phyloP scores from a whole-genome alignment of 306 rosid genomes.

The Vigna reflexopilosa region DNA sequence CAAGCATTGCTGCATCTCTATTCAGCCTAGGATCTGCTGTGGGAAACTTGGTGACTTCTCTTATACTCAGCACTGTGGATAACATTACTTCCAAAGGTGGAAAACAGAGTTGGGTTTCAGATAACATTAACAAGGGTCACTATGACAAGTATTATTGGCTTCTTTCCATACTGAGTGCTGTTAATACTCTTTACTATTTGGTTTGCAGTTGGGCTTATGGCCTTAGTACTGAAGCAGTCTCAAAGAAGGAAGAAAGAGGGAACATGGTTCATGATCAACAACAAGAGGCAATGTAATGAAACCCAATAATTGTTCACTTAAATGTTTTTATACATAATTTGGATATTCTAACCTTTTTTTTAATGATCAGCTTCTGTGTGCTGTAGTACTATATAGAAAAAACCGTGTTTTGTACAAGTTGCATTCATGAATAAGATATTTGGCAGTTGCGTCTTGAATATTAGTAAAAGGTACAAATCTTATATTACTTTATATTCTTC shows the following conservation, averaged over 20 bases:
- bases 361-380: not conserved
- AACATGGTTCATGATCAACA: conserved; percentile 38
- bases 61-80: conserved; percentile 55
- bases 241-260: conserved; percentile 40
- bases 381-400: not conserved
- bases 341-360: not conserved
- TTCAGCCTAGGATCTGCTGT: conserved; percentile 58
- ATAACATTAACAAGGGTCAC: conserved; percentile 57
- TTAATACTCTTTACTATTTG: conserved; percentile 53
- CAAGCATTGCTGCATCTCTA: conserved; percentile 65
- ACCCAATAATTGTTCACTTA: not conserved
- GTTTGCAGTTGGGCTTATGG: conserved; percentile 77
- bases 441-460: not conserved
- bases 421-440: not conserved
- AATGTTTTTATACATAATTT: not conserved
- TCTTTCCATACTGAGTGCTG: conserved; percentile 51
- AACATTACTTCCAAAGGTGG: conserved; percentile 60
- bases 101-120: conserved; percentile 65
- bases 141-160: conserved; percentile 69
- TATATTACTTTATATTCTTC: no score
- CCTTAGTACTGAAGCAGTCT: conserved; percentile 45
- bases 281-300: conserved; percentile 28
- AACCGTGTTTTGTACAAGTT: not conserved
- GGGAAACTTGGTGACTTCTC: conserved; percentile 60
- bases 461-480: no score